Evolutionary conservation across 2,329 filamentous ascomycete genomes (phyloP), one percentile per base, ranked within the genome.

Genomic region (Pseudohalonectria lignicola): DNA sequence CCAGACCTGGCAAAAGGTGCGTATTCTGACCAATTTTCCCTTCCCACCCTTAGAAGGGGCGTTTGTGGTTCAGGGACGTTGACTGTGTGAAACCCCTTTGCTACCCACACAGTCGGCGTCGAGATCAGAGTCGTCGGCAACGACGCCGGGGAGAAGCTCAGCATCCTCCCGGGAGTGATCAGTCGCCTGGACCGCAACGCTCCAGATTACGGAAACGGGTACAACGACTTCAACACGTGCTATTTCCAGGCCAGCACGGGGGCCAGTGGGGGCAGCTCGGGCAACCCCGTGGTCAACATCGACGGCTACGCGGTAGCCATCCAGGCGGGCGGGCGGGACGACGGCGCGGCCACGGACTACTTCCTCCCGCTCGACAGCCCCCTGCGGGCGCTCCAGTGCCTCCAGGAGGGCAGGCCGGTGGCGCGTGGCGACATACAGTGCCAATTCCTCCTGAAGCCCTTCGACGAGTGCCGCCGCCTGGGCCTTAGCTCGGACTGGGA

Each of bases 221-320:
- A 98, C 60, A 92, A 88, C 59, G 92, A 98, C 57, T 98, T 98
- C 74, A 98, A 82, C 57, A 81, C 75, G 36, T 80, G 94, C 57
- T 98, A 98, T 67, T 96, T 96, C 51, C 92, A 98, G 64, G 92
- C 93, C 46, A 94, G 93, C 12, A 92, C 92, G 4, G 90, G 92
- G 5, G 93, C 92, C 3, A 96, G 88, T 57, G 92, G 92, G 48
- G 92, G 92, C 48, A 94, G 86, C 64, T 98, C 92, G n/a, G 92
- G 92, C 45, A 94, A 85, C 77, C 92, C 92, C 0, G 92, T 98
- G 1, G 88, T 98, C 44, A 94, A 95, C 60, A 83, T 94, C 43
- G 86, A 94, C 58, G 92, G 92, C 10, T 82, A 79, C 54, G 92
- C 88, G 5, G 81, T 98, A 40, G 92, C 92, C 29, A 65, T 98